These are phyloP conservation scores for Pseudotsuga menziesii DNA, from an alignment of 75 land plant species.

Conservation along the genomic window DNA sequence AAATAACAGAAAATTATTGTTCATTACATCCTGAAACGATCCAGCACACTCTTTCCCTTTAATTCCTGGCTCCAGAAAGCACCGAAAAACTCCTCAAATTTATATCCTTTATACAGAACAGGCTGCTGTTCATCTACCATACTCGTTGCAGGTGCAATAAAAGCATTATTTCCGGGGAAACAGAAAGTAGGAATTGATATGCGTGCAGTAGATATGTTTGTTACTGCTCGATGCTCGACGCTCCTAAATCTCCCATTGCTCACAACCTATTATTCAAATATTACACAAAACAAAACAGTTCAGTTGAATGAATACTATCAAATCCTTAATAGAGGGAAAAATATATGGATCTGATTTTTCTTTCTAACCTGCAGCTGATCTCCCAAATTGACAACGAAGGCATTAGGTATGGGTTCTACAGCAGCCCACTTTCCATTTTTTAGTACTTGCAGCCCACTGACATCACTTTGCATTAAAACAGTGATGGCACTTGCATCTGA, in stretches of 20 bases:
- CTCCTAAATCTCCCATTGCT: constrained; percentile 27
- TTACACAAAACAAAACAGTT: no score
- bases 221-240: constrained; percentile 24
- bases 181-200: not conserved
- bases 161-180: not conserved
- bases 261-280: constrained; percentile 13
- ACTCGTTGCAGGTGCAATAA: no score
- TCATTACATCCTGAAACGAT: no score
- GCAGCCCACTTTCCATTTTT: constrained; percentile 31
- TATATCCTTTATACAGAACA: no score
- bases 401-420: not conserved
- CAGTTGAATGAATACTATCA: no score
- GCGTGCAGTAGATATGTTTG: constrained; percentile 1
- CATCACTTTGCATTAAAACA: constrained; percentile 27
- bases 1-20: no score
- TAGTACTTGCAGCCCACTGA: not conserved
- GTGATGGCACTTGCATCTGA: constrained; percentile 33
- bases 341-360: no score
- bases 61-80: no score
- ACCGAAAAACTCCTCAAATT: no score
- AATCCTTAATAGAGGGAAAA: no score
- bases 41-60: no score
- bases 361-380: not conserved
- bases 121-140: no score
- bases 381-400: not conserved